These are phyloP conservation scores for Aspergillus costaricaensis DNA, from an alignment of 2,329 filamentous ascomycete species.

Conservation along the genomic window DNA sequence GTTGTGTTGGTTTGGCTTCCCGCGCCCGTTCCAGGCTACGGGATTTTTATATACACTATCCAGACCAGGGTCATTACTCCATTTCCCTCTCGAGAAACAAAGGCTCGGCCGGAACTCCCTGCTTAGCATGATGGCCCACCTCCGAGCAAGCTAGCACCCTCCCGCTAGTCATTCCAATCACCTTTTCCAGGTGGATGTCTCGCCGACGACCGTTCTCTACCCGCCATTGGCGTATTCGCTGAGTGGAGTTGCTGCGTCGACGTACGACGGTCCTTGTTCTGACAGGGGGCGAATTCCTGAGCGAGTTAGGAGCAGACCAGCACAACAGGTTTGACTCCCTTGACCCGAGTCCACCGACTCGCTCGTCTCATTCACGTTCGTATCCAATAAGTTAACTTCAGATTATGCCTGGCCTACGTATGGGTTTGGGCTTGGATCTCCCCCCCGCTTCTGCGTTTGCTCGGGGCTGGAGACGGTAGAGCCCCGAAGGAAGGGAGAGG, in stretches of 20 bases:
- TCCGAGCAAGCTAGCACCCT: constrained; percentile 22
- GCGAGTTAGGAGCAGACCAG: constrained; percentile 22
- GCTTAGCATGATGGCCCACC: constrained; percentile 21
- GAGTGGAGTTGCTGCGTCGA: constrained; percentile 28
- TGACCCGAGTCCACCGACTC: constrained; percentile 23
- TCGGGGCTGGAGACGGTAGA: constrained; percentile 9
- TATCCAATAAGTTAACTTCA: constrained; percentile 27
- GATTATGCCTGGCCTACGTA: constrained; percentile 22
- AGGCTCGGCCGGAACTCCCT: constrained; percentile 19
- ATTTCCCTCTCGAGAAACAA: constrained; percentile 4
- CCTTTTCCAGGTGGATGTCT: constrained; percentile 26
- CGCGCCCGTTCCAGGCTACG: background rate
- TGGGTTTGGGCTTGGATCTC: constrained; percentile 19
- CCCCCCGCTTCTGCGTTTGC: constrained; percentile 17
- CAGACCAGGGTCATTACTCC: background rate
- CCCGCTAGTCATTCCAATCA: constrained; percentile 24
- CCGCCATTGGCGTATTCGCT: constrained; percentile 21
- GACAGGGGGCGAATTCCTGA: constrained; percentile 25
- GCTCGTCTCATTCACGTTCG: constrained; percentile 20
- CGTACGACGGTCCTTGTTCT: constrained; percentile 23
- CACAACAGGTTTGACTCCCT: constrained; percentile 24
- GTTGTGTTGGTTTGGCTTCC: background rate
- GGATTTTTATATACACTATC: constrained; percentile 5
- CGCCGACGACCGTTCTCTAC: constrained; percentile 21
- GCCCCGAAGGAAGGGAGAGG: background rate